Conservation (phyloP, 1,139 yeast species). For the Pichia sp. region DNA sequence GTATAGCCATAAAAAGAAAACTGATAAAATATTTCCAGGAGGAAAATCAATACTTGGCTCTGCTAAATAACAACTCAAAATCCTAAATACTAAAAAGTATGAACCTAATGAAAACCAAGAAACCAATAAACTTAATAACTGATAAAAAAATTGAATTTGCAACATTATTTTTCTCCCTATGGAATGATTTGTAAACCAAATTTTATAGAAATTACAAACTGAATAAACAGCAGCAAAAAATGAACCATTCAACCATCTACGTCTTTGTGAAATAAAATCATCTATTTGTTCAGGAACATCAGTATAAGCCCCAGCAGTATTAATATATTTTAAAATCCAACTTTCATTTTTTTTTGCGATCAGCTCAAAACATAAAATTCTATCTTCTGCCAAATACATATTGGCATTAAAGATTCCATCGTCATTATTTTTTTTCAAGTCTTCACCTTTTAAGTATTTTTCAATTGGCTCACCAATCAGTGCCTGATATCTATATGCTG, state of each 20-base stretch:
- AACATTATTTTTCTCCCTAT: conserved; percentile 54
- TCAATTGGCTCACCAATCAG: conserved; percentile 71
- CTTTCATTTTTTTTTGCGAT: conserved; percentile 61
- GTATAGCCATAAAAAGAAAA: conserved; percentile 83
- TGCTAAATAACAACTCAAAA: conserved; percentile 52
- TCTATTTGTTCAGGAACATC: conserved; percentile 74
- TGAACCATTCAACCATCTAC: conserved; percentile 84
- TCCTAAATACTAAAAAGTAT: conserved; percentile 67
- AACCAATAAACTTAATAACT: conserved; percentile 55
- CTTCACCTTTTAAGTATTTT: conserved; percentile 76
- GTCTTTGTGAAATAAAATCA: conserved; percentile 69
- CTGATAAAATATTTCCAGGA: conserved; percentile 66
- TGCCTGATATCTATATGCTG: conserved; percentile 76
- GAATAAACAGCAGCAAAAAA: conserved; percentile 79
- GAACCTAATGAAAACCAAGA: conserved; percentile 80
- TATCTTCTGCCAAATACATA: conserved; percentile 80
- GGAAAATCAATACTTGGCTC: conserved; percentile 44
- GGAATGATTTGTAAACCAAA: conserved; percentile 67
- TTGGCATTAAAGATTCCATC: conserved; percentile 73
- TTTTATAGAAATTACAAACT: conserved; percentile 60
- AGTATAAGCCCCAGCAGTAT: conserved; percentile 72
- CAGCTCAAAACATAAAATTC: conserved; percentile 75
- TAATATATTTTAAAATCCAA: conserved; percentile 67
- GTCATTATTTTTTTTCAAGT: conserved; percentile 46
- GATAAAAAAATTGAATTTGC: conserved; percentile 68